Base-by-base conservation (phyloP, 306 rosid species). In the Sicyos edulis region DNA sequence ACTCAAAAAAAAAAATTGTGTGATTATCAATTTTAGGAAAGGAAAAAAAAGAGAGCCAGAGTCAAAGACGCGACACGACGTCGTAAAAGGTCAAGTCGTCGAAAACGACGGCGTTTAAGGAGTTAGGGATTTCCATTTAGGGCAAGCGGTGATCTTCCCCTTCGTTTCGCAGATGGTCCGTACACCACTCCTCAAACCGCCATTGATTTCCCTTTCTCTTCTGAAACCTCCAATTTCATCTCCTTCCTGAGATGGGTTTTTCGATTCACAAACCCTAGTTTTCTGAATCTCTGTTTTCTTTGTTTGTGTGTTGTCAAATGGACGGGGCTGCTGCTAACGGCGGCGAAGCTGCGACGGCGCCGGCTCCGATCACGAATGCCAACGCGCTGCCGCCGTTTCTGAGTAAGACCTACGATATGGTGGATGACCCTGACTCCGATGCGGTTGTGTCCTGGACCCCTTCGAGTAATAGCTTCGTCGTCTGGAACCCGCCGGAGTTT, bases 401-500 rank as follows among this genome's bases (percentile, higher is more conserved):
- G 77, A 88, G 97, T 78, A 93, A 93, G 87, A 93, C 97, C 3
- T 91, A 91, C 71, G 99, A 93, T 80, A 93, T 93, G 95, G 99
- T 93, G 76, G 95, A 93, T 19, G 98, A 93, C 55, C 86, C 95
- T 44, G 80, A 87, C 3, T 82, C 91, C n/a, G 92, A 91, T 77
- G 72, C 87, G 78, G 51, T 88, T 24, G 96, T 93, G 83, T 93
- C 97, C 19, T 93, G 99, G 99, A 87, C 92, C 80, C 75, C 90
- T 10, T 86, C 92, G 42, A 91, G 91, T 77, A 93, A 93, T 62
- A 93, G 99, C 86, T 93, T 93, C 80, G 88, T 93, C 54, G 99
- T 93, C 56, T 93, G 97, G 99, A 87, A 90, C 82, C 97, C 99
- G 62, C 99, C 99, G 6, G 97, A 91, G 79, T 93, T 93, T 73